Evolutionary conservation across 2,329 filamentous ascomycete genomes (phyloP), one percentile per base, ranked within the genome.

Genomic region (Fusarium irregulare): DNA sequence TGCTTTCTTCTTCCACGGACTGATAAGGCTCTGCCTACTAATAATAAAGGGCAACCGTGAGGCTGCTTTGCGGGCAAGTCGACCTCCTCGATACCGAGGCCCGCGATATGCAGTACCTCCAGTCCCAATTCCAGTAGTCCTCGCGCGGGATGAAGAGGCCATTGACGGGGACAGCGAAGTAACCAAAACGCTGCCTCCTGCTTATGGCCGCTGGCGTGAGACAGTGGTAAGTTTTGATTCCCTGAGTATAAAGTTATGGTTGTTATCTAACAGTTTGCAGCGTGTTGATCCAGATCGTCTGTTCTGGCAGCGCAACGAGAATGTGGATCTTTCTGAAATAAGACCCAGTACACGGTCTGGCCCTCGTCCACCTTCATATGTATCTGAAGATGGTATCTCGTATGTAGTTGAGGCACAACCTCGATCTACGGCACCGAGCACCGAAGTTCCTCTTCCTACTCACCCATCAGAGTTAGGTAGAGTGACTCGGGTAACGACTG

Each of bases 171-270:
- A 87, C 60, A 86, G 83, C 53, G 86, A 88, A 62, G 81, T 86
- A 0, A 81, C 82, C 44, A 89, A 89, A 73, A 70, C 85, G 21
- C 88, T 89, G 11, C 94, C 94, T 6, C 94, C 94, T 0, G 93
- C 93, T 4, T 97, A 97, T 76, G 94, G 94, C 0, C 82, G 93
- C 2, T 97, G 93, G 92, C 86, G 93, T 55, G 90, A 91, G 78
- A 95, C 91, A 75, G 92, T 96, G 80, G 91, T 93, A 86, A 79
- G 90, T 89, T 49, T 3, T 30, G 27, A 21, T 13, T 45, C 4
- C 7, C 8, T 9, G 4, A 20, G 7, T 5, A 18, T 27, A 41
- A 30, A 11, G 18, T 2, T 21, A 34, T n/a, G 3, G 10, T 25
- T 14, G 25, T 16, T 8, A 20, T 20, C 68, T 76, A 53, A 68